Evolutionary conservation across 352 stramenopile species (phyloP).

Genomic region (Globisporangium cystogenes): DNA sequence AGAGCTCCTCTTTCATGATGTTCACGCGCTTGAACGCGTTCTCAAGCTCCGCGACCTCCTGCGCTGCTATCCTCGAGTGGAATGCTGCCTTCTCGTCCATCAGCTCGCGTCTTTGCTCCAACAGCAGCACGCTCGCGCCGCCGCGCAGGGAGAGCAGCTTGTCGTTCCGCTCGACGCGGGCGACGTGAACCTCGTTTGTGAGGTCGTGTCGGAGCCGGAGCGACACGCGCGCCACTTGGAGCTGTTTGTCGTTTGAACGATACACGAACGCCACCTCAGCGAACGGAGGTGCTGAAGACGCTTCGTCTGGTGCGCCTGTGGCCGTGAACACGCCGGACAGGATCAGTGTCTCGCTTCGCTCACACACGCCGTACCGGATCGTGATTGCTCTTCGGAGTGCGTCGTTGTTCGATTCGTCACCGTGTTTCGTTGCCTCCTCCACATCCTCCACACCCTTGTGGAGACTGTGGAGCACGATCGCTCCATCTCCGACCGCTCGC

Average conservation of each 20-base stretch:
- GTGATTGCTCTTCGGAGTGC: background rate
- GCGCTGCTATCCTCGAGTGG: conserved; percentile 8
- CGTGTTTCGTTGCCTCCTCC: no score
- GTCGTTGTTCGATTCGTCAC: background rate
- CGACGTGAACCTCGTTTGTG: conserved; percentile 25
- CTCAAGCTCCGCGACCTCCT: conserved; percentile 24
- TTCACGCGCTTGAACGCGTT: conserved; percentile 36
- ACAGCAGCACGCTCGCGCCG: conserved; percentile 13
- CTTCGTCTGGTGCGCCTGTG: background rate
- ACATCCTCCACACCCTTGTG: background rate
- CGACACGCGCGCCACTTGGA: conserved; percentile 7
- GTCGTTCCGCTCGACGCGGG: conserved; percentile 16
- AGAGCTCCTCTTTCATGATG: conserved; percentile 43
- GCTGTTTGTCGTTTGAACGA: background rate
- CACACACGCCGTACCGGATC: conserved; percentile 11
- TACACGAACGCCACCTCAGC: conserved; percentile 17
- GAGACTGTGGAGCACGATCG: conserved; percentile 2
- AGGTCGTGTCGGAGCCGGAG: conserved; percentile 17
- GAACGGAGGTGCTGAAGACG: background rate
- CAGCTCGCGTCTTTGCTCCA: conserved; percentile 23
- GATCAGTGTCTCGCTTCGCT: conserved; percentile 4
- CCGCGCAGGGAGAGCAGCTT: conserved; percentile 9
- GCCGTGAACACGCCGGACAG: conserved; percentile 10
- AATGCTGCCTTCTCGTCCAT: conserved; percentile 30
- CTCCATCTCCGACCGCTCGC: background rate